These are phyloP conservation scores for Neurospora sp. DNA, from an alignment of 2,329 filamentous ascomycete genomes.

Conservation along the genomic window DNA sequence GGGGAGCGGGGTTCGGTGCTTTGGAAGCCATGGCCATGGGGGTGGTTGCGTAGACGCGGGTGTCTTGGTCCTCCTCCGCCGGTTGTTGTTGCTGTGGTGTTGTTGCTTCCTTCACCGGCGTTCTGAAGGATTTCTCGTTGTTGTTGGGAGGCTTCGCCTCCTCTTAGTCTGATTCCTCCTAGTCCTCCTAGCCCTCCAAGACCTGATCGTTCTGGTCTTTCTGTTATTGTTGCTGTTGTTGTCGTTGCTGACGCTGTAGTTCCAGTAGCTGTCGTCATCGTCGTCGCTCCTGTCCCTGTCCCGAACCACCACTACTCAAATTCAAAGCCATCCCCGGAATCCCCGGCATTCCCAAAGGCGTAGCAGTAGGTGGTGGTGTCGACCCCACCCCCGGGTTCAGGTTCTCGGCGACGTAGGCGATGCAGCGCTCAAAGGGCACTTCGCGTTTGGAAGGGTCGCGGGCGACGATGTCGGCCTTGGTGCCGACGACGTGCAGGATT, in stretches of 20 bases:
- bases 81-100: constrained; percentile 6
- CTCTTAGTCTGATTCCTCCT: background rate
- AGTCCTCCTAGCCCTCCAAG: background rate
- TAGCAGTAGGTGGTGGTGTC: constrained; percentile 57
- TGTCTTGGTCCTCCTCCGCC: background rate
- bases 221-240: background rate
- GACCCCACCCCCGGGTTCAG: constrained; percentile 60
- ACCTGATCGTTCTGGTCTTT: background rate
- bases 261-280: background rate
- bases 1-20: constrained; percentile 46
- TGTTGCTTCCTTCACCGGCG: background rate
- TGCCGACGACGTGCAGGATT: constrained; percentile 90
- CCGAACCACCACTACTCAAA: background rate
- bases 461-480: constrained; percentile 83
- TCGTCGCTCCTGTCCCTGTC: background rate
- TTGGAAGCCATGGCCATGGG: constrained; percentile 4
- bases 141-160: background rate
- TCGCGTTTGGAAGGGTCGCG: constrained; percentile 68
- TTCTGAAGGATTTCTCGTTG: background rate
- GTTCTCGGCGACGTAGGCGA: constrained; percentile 90
- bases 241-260: constrained; percentile 6
- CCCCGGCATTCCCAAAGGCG: constrained; percentile 19
- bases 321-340: background rate
- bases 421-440: constrained; percentile 90
- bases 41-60: constrained; percentile 4